A percentile compares a stretch with the other conserved stretches of the same genome.
These are phyloP conservation scores for Domatiomyces globalis DNA, from an alignment of 2,329 filamentous ascomycete genomes.

Conservation along the genomic window DNA sequence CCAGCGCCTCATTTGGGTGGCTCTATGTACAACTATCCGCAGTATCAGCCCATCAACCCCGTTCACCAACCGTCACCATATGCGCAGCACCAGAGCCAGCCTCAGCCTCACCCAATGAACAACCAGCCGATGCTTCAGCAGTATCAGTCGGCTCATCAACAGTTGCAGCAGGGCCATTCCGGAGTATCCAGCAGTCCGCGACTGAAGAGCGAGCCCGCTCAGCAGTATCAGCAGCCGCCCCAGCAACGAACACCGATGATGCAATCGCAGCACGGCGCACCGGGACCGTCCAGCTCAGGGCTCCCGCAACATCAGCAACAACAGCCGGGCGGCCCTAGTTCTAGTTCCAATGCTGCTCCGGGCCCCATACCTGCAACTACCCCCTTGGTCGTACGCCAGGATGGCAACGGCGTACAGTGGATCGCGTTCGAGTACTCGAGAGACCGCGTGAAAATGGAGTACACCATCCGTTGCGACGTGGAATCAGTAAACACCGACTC, in stretches of 20 bases:
- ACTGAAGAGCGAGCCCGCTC: constrained; percentile 19
- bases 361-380: constrained; percentile 95
- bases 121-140: constrained; percentile 43
- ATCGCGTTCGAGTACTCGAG: constrained; percentile 97
- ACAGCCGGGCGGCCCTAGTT: constrained; percentile 49
- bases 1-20: constrained; percentile 65
- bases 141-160: constrained; percentile 32
- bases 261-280: constrained; percentile 34
- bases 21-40: constrained; percentile 65
- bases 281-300: constrained; percentile 33
- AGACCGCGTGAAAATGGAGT: constrained; percentile 97
- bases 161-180: constrained; percentile 27
- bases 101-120: constrained; percentile 42
- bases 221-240: constrained; percentile 21
- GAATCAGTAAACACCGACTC: constrained; percentile 89
- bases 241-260: constrained; percentile 37
- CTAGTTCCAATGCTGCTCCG: constrained; percentile 62
- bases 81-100: constrained; percentile 39
- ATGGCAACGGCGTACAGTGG: constrained; percentile 95
- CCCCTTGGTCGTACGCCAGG: constrained; percentile 82
- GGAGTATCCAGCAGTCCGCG: constrained; percentile 37
- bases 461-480: constrained; percentile 94
- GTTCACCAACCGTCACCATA: constrained; percentile 42
- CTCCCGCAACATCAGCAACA: constrained; percentile 41
- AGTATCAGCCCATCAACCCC: constrained; percentile 38